Percentiles rank a stretch among this genome's conserved stretches.
Evolutionary conservation across 164 flowering plant species (phyloP).

Genomic region (Akebia trifoliata): DNA sequence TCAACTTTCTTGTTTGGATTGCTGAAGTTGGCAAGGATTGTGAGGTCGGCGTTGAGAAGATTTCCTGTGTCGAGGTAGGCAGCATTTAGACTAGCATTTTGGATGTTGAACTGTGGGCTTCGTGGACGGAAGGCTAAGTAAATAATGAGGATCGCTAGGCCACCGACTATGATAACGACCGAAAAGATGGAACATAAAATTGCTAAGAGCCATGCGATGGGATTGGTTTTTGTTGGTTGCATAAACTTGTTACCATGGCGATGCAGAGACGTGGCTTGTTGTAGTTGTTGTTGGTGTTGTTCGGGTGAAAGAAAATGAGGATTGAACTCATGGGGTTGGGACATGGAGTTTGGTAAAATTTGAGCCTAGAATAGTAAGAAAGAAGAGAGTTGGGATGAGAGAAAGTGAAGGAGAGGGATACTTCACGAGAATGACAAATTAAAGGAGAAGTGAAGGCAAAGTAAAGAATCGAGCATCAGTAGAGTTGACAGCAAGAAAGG

Average conservation of each 20-base stretch:
- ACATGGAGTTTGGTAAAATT: constrained; percentile 8
- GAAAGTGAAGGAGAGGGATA: too few species aligned
- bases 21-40: constrained; percentile 58
- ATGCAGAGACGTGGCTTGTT: not conserved
- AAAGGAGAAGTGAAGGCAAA: too few species aligned
- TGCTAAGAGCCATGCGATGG: constrained; percentile 45
- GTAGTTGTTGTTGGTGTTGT: not conserved
- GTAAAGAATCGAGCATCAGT: too few species aligned
- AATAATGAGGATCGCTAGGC: constrained; percentile 54
- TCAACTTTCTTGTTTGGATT: constrained; percentile 62
- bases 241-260: constrained; percentile 9
- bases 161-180: constrained; percentile 51
- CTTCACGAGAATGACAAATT: too few species aligned
- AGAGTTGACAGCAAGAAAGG: too few species aligned
- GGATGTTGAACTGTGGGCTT: constrained; percentile 50
- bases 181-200: constrained; percentile 49
- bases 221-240: constrained; percentile 24
- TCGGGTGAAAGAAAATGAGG: constrained; percentile 34
- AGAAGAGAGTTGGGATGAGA: not conserved
- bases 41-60: constrained; percentile 58
- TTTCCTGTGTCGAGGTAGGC: constrained; percentile 68
- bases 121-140: constrained; percentile 59
- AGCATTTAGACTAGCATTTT: constrained; percentile 50
- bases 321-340: constrained; percentile 35
- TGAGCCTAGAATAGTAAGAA: too few species aligned